These are phyloP conservation scores for Trifolium fragiferum DNA, from an alignment of 306 rosid species.

Conservation along the genomic window DNA sequence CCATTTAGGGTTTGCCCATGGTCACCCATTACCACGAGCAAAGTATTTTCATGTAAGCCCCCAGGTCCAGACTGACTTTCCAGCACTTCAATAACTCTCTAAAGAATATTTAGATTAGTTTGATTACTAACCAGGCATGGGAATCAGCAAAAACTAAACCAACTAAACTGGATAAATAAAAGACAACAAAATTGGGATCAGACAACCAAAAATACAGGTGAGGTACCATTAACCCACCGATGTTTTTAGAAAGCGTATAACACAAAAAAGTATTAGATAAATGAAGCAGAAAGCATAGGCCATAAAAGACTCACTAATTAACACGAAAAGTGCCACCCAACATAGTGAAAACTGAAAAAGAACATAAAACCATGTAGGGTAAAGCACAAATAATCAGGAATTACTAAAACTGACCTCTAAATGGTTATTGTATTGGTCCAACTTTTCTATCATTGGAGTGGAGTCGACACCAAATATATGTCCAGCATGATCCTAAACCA, in stretches of 20 bases:
- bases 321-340: conserved; percentile 13
- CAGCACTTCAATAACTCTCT: conserved; percentile 84
- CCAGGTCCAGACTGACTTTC: conserved; percentile 79
- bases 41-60: conserved; percentile 84
- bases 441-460: conserved; percentile 79
- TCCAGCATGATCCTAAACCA: conserved; percentile 90
- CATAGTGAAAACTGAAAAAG: conserved; percentile 28
- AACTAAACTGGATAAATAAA: conserved; percentile 19
- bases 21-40: conserved; percentile 98
- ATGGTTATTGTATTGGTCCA: conserved; percentile 83
- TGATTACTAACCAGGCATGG: conserved; percentile 32
- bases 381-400: conserved; percentile 17
- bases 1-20: conserved; percentile 98
- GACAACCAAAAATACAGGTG: conserved; percentile 18
- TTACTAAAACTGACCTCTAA: conserved; percentile 62
- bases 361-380: conserved; percentile 11
- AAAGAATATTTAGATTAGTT: conserved; percentile 42
- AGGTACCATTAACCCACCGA: conserved; percentile 17
- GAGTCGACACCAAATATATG: conserved; percentile 98
- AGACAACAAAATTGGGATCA: conserved; percentile 7
- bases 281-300: conserved; percentile 7
- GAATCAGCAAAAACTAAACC: conserved; percentile 29
- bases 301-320: conserved; percentile 15
- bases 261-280: conserved; percentile 24
- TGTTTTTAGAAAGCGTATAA: conserved; percentile 6